Evolutionary conservation across 1,284 basidiomycete genomes (phyloP), one percentile per base, ranked within the genome.

Genomic region (Paramarasmius palmivorus): DNA sequence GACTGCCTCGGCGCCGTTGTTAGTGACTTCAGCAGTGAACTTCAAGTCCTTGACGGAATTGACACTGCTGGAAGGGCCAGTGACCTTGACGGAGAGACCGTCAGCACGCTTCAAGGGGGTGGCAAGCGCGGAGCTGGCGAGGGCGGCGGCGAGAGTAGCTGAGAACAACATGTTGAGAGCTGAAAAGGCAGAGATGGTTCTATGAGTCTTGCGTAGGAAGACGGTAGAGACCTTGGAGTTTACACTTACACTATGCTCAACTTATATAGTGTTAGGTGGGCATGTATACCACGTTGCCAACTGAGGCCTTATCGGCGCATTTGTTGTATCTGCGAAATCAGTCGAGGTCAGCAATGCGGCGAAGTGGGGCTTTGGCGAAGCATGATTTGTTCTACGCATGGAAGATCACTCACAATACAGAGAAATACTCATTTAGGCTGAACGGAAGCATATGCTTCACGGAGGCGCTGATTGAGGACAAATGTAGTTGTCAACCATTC

Each of bases 11-110:
- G 68, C 56, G 29, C 72, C 72, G 29, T 60, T 69, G 64, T 76
- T 75, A 25, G 65, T 74, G 20, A 76, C 66, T 3, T 68, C 58
- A 7, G 73, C 73, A 26, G 68, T 70, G 59, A 75, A 66, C 55
- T 68, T 70, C 60, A 77, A 65, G 46, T 72, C 71, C 17, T 68
- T 65, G 56, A 75, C 59, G 9, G 75, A 75, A 50, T 52, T 59
- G 48, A 76, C 68, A 46, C 58, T 67, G 32, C 53, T 50, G 71
- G 40, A 32, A 2, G 70, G 66, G 26, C 66, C 66, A 32, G 65
- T 55, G 39, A 76, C 52, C 26, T 64, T 59, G 49, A 74, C 71
- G 26, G 58, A 62, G 50, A 74, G 59, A 14, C 63, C 63, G 35
- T 66, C 64, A 44, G 64, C 65, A 42, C 67, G 62, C 58, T 65